These are phyloP conservation scores for Aspergillus avenaceus DNA, from an alignment of 495 filamentous ascomycete genomes.

Conservation along the genomic window DNA sequence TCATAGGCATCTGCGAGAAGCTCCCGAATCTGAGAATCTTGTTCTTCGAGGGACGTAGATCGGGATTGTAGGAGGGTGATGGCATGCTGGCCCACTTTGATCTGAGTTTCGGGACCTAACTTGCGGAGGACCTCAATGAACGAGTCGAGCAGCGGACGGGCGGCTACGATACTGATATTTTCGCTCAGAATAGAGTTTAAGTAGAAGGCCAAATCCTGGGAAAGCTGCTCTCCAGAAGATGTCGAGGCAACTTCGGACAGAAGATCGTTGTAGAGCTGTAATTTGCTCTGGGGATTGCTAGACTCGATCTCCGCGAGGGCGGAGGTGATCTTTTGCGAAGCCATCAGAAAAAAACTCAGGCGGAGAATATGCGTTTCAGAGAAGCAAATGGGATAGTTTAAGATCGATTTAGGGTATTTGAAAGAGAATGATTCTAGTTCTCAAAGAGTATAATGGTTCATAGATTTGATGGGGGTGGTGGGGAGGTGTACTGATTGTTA, in stretches of 20 bases:
- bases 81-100: constrained; percentile 66
- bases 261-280: constrained; percentile 60
- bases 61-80: constrained; percentile 60
- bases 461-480: not conserved
- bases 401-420: not conserved
- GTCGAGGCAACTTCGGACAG: constrained; percentile 58
- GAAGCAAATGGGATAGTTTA: not conserved
- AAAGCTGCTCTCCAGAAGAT: constrained; percentile 50
- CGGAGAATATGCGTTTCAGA: not conserved
- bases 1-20: constrained; percentile 82
- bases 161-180: constrained; percentile 68
- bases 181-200: constrained; percentile 64
- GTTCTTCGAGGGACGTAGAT: constrained; percentile 78
- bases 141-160: constrained; percentile 63
- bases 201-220: constrained; percentile 65
- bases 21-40: constrained; percentile 72
- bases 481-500: no score
- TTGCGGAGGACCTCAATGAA: constrained; percentile 59
- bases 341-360: constrained; percentile 38
- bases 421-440: not conserved
- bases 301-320: constrained; percentile 53
- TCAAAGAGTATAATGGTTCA: no score
- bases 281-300: constrained; percentile 48
- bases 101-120: constrained; percentile 56
- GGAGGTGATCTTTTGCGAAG: constrained; percentile 53